phyloP scores from a whole-genome alignment of 2,329 filamentous ascomycete genomes.

The Claviceps cyperi region DNA sequence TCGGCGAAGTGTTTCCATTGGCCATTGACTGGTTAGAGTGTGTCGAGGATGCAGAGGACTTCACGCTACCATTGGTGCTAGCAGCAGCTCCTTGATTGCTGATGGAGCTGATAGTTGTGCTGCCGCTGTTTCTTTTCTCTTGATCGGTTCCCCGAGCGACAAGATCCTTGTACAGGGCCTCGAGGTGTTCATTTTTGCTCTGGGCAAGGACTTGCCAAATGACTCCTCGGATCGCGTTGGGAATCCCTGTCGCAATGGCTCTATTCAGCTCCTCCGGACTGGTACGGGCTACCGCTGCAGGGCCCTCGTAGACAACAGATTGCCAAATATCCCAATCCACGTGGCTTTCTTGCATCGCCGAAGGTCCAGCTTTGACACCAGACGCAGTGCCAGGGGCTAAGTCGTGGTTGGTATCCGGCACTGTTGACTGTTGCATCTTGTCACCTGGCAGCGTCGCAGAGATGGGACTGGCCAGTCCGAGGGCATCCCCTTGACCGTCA shows the following conservation, averaged over 20 bases:
- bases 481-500: constrained; percentile 25
- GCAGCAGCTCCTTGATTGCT: constrained; percentile 39
- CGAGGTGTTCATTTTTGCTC: constrained; percentile 84
- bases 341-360: constrained; percentile 52
- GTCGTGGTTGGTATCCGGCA: constrained; percentile 51
- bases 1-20: constrained; percentile 41
- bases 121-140: constrained; percentile 47
- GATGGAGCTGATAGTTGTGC: constrained; percentile 32
- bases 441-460: constrained; percentile 16
- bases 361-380: constrained; percentile 63
- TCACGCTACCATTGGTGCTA: constrained; percentile 43
- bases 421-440: constrained; percentile 24
- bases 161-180: constrained; percentile 73
- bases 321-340: constrained; percentile 99
- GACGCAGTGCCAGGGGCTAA: constrained; percentile 76
- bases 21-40: constrained; percentile 60
- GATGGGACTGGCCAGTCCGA: constrained; percentile 11
- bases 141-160: constrained; percentile 68
- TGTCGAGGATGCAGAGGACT: constrained; percentile 73
- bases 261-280: constrained; percentile 80
- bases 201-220: constrained; percentile 97
- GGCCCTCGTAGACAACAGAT: constrained; percentile 85
- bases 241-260: constrained; percentile 87
- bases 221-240: constrained; percentile 88
- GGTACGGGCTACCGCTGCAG: constrained; percentile 71